Conservation (phyloP, 23 red algal species). For the Chondrus crispus region DNA sequence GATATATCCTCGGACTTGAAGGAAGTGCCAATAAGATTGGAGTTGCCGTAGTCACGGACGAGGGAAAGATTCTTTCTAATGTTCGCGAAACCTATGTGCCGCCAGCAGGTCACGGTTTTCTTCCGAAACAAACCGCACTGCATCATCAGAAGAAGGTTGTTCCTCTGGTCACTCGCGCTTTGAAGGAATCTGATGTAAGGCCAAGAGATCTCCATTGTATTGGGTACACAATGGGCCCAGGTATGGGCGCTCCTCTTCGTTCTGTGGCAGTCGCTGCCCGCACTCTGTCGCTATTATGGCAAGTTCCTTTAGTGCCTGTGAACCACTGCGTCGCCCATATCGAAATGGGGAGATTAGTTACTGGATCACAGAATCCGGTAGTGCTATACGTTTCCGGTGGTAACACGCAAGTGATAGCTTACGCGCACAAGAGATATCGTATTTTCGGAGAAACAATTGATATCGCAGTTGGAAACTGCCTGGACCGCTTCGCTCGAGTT, state of each 20-base stretch:
- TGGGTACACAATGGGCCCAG: slow-evolving; percentile 87
- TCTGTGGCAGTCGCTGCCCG: slow-evolving; percentile 87
- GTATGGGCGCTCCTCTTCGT: slow-evolving; percentile 94
- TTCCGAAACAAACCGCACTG: slow-evolving; percentile 80
- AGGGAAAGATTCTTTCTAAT: slow-evolving; percentile 85
- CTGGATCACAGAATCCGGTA: slow-evolving; percentile 73
- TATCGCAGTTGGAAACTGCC: slow-evolving; percentile 99
- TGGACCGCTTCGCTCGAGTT: slow-evolving; percentile 95
- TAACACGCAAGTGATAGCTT: slow-evolving; percentile 98
- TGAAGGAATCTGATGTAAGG: slow-evolving; percentile 39
- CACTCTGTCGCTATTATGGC: slow-evolving; percentile 68
- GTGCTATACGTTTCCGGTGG: slow-evolving; percentile 97
- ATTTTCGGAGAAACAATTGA: slow-evolving; percentile 99
- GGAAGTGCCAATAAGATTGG: slow-evolving; percentile 98
- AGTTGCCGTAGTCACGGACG: slow-evolving; percentile 78
- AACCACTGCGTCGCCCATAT: slow-evolving; percentile 99
- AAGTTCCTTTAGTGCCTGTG: slow-evolving; percentile 78
- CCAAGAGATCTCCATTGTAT: slow-evolving; percentile 57
- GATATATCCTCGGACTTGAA: slow-evolving; percentile 84
- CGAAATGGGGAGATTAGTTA: slow-evolving; percentile 98
- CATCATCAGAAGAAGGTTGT: slow-evolving; percentile 89
- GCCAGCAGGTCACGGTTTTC: slow-evolving; percentile 82
- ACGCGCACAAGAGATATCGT: slow-evolving; percentile 85
- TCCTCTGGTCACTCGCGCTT: slow-evolving; percentile 68
- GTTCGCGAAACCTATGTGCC: slow-evolving; percentile 91